Evolutionary conservation across 2,329 filamentous ascomycete genomes (phyloP), one percentile per base, ranked within the genome.

Genomic region (Mycosphaerella sp.): DNA sequence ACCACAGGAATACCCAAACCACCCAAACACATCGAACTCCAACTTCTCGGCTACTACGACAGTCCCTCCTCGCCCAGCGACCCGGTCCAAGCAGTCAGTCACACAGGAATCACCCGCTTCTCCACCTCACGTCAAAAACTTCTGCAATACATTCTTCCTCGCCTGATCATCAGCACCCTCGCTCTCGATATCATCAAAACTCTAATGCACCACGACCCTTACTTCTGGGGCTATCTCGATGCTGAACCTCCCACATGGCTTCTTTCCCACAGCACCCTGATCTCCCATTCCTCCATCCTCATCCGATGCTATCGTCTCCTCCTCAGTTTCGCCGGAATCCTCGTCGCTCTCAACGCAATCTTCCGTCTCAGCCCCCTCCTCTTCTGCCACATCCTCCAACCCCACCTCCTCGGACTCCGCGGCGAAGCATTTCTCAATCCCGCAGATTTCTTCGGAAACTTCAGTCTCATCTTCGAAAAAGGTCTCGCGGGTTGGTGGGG

Each of bases 401-500:
- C 80, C 0, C 69, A 79, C 27, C 71, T 78, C 4, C 76, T 82
- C 53, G 84, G 86, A 13, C 74, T 80, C 0, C 72, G 81, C 7
- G 76, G 75, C 41, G 78, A 79, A 62, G 62, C 79, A 2, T 85
- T 80, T 79, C 72, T 83, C 55, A 85, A 85, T 61, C 73, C 79
- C 0, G 55, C 58, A 6, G 73, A 77, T n/a, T 68, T 70, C 10
- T 85, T 78, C 69, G 81, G 81, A 0, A 64, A 71, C 2, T 75
- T 76, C 56, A 35, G 62, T 0, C 69, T 74, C 21, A 74, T 90
- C 1, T 69, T 84, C 9, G 80, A 89, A 55, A 75, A 80, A 52
- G 90, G 91, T 0, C 73, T 96, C 1, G 77, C 79, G 0, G 90
- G 89, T 0, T 86, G 85, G 70, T 97, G 91, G 91, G 84, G 86